Conservation (phyloP, 2,329 filamentous ascomycete species). For the Penicillium aurantiogriseum region DNA sequence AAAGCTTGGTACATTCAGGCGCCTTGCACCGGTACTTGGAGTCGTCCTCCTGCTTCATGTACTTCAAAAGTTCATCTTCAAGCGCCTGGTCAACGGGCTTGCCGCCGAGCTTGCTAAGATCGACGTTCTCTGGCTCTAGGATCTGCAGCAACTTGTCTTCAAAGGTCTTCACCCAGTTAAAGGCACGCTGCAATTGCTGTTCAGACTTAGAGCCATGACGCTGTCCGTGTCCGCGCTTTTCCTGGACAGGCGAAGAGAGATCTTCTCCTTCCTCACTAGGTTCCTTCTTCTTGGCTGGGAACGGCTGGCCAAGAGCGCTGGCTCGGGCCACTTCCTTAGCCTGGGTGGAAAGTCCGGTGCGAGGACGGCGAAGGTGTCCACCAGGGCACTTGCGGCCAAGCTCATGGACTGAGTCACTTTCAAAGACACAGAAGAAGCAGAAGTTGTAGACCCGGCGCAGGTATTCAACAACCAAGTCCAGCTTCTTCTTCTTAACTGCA, state of each 20-base stretch:
- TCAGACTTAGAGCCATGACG: constrained; percentile 73
- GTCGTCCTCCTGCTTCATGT: constrained; percentile 95
- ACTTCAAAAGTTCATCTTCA: constrained; percentile 80
- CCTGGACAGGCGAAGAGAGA: constrained; percentile 63
- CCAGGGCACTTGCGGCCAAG: constrained; percentile 93
- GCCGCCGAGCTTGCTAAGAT: constrained; percentile 87
- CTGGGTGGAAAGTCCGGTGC: constrained; percentile 76
- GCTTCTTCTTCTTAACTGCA: constrained; percentile 89
- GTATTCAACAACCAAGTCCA: constrained; percentile 95
- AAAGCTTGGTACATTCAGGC: constrained; percentile 91
- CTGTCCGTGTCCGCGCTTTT: constrained; percentile 71
- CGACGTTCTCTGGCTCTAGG: constrained; percentile 81
- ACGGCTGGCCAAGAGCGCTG: constrained; percentile 76
- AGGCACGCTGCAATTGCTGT: constrained; percentile 88
- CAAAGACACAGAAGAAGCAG: constrained; percentile 99
- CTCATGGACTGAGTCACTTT: constrained; percentile 96
- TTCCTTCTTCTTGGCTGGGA: constrained; percentile 77
- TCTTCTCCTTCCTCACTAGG: constrained; percentile 63
- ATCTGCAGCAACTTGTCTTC: constrained; percentile 95
- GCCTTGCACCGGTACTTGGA: constrained; percentile 96
- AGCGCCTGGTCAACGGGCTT: constrained; percentile 81
- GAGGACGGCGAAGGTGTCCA: constrained; percentile 89
- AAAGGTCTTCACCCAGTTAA: constrained; percentile 98
- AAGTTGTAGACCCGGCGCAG: constrained; percentile 96
- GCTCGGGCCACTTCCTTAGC: constrained; percentile 83